phyloP scores from a whole-genome alignment of 2,329 filamentous ascomycete genomes.

The Bimuria novae-zelandiae region DNA sequence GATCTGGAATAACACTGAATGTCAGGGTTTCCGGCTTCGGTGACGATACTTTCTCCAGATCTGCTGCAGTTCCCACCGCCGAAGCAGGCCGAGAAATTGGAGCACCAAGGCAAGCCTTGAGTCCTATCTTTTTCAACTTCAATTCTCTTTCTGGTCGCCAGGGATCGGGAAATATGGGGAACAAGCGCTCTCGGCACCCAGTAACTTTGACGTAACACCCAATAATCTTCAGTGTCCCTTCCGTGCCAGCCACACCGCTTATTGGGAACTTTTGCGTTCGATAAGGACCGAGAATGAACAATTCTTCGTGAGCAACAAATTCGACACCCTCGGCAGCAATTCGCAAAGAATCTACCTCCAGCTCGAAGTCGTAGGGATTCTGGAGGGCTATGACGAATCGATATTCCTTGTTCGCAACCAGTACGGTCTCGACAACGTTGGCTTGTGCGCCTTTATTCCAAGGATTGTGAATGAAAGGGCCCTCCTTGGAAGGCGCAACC shows the following conservation, averaged over 20 bases:
- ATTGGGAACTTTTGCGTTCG: slow-evolving; percentile 79
- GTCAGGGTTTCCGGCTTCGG: slow-evolving; percentile 54
- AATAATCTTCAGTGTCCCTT: slow-evolving; percentile 73
- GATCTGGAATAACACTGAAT: slow-evolving; percentile 76
- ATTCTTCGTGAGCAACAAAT: slow-evolving; percentile 69
- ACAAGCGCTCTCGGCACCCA: slow-evolving; percentile 80
- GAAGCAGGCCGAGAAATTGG: slow-evolving; percentile 52
- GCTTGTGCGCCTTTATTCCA: slow-evolving; percentile 72
- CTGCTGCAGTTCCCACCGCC: slow-evolving; percentile 29
- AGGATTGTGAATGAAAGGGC: slow-evolving; percentile 95
- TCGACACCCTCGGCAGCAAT: slow-evolving; percentile 74
- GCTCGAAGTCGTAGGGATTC: slow-evolving; percentile 91
- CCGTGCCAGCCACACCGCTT: slow-evolving; percentile 66
- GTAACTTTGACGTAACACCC: slow-evolving; percentile 80
- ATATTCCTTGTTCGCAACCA: slow-evolving; percentile 79
- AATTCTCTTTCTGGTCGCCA: slow-evolving; percentile 72
- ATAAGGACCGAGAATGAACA: slow-evolving; percentile 76
- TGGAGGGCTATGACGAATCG: slow-evolving; percentile 84
- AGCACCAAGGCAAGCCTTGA: slow-evolving; percentile 54
- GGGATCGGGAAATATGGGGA: slow-evolving; percentile 78
- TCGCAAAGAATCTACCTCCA: slow-evolving; percentile 82
- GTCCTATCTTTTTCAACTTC: slow-evolving; percentile 78
- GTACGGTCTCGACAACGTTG: slow-evolving; percentile 63
- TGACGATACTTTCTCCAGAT: slow-evolving; percentile 26
- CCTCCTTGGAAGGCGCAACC: slow-evolving; percentile 49